Percentiles rank a stretch among this genome's conserved stretches.
Evolutionary conservation across 169 alveolate species (phyloP).

Genomic region (Plasmodium falciparum): DNA sequence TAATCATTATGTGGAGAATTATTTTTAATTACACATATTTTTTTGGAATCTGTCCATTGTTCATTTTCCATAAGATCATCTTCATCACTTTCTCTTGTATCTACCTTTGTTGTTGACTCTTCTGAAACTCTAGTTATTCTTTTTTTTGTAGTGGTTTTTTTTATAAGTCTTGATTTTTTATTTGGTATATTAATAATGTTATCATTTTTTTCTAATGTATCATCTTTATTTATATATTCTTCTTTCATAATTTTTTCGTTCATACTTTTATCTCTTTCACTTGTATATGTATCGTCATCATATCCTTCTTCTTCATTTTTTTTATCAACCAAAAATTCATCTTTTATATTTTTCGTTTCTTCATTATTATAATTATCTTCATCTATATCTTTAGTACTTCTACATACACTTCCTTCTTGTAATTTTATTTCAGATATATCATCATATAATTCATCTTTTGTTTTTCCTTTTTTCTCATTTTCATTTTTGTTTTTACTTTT

Average conservation of each 20-base stretch:
- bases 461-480: slow-evolving; percentile 3
- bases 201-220: slow-evolving; percentile 4
- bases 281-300: slow-evolving; percentile 25
- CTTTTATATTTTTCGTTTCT: slow-evolving; percentile 4
- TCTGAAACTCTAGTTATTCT: slow-evolving; percentile 9
- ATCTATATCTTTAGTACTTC: not conserved
- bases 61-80: slow-evolving; percentile 19
- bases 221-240: not conserved
- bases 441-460: not conserved
- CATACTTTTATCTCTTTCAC: slow-evolving; percentile 32
- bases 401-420: not conserved
- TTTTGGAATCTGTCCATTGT: slow-evolving; percentile 18
- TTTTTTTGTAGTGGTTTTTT: slow-evolving; percentile 15
- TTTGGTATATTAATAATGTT: slow-evolving; percentile 46
- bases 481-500: not conserved
- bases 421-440: not conserved
- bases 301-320: slow-evolving; percentile 26
- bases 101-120: slow-evolving; percentile 5
- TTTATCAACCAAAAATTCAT: slow-evolving; percentile 7
- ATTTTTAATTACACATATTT: slow-evolving; percentile 12
- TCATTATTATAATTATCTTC: not conserved
- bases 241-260: slow-evolving; percentile 15
- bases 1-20: slow-evolving; percentile 24
- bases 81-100: slow-evolving; percentile 8
- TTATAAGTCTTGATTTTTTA: slow-evolving; percentile 11